Percentiles rank a stretch among this genome's conserved stretches.
phyloP scores from a whole-genome alignment of 768 basidiomycete genomes.

The Trametes punicea region DNA sequence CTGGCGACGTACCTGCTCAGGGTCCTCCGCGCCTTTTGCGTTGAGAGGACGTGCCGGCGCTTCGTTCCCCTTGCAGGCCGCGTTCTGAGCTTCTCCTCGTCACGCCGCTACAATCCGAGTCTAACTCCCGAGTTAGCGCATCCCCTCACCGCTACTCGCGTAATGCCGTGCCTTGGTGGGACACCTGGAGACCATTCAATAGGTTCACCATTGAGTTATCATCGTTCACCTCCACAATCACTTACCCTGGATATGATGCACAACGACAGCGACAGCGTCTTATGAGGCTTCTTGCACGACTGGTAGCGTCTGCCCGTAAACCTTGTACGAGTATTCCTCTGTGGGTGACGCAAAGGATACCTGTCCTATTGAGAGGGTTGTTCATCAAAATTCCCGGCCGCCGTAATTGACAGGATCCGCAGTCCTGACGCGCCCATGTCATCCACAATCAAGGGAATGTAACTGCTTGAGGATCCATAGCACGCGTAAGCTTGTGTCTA shows the following conservation, averaged over 20 bases:
- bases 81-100: neutral
- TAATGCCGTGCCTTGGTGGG: neutral
- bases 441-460: neutral
- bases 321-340: neutral
- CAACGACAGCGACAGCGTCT: conserved; percentile 6
- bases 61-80: neutral
- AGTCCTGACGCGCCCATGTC: conserved; percentile 6
- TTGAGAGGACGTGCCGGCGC: neutral
- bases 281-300: neutral
- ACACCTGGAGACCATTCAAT: neutral
- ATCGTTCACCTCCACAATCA: conserved; percentile 15
- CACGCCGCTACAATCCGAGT: neutral
- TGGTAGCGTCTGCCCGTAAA: neutral
- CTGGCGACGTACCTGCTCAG: neutral
- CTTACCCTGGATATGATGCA: conserved; percentile 16
- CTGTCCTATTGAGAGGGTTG: neutral
- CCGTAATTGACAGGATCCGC: conserved; percentile 1
- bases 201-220: conserved; percentile 7
- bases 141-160: neutral
- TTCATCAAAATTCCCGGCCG: neutral
- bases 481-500: neutral
- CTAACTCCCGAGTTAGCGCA: neutral
- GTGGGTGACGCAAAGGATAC: neutral
- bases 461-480: neutral
- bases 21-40: neutral